Evolutionary conservation across 1,139 yeast species (phyloP).

Genomic region (Yamadazyma siamensis): DNA sequence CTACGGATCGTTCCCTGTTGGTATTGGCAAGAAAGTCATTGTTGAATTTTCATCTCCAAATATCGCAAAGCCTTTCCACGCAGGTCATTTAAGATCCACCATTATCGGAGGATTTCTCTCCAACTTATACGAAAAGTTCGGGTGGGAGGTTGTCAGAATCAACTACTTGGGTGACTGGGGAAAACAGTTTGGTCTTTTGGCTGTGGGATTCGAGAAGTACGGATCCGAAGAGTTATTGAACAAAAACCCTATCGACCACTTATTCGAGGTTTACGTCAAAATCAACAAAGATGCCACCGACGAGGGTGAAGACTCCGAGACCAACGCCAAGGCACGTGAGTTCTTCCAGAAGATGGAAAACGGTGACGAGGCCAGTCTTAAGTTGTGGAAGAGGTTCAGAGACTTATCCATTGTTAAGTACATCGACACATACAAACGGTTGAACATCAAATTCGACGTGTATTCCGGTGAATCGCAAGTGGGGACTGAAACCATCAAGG

Average conservation of each 20-base stretch:
- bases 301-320: slow-evolving; percentile 67
- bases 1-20: slow-evolving; percentile 78
- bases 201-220: slow-evolving; percentile 84
- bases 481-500: slow-evolving; percentile 65
- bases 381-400: slow-evolving; percentile 86
- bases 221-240: slow-evolving; percentile 75
- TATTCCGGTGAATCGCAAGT: slow-evolving; percentile 98
- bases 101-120: slow-evolving; percentile 97
- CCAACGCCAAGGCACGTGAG: slow-evolving; percentile 82
- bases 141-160: slow-evolving; percentile 86
- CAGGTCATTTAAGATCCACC: slow-evolving; percentile 97
- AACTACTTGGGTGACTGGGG: slow-evolving; percentile 99
- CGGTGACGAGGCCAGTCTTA: slow-evolving; percentile 79
- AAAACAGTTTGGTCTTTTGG: slow-evolving; percentile 93
- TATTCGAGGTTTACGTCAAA: slow-evolving; percentile 90
- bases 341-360: slow-evolving; percentile 92
- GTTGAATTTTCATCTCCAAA: slow-evolving; percentile 97
- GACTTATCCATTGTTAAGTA: slow-evolving; percentile 84
- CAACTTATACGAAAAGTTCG: slow-evolving; percentile 83
- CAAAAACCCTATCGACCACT: slow-evolving; percentile 86
- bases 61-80: slow-evolving; percentile 99
- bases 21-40: slow-evolving; percentile 66
- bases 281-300: slow-evolving; percentile 74
- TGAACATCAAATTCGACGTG: slow-evolving; percentile 80
- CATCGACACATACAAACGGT: slow-evolving; percentile 83